Evolutionary conservation across 1,284 basidiomycete species (phyloP), one percentile per base, ranked within the genome.

Genomic region (Marasmius fiardii): DNA sequence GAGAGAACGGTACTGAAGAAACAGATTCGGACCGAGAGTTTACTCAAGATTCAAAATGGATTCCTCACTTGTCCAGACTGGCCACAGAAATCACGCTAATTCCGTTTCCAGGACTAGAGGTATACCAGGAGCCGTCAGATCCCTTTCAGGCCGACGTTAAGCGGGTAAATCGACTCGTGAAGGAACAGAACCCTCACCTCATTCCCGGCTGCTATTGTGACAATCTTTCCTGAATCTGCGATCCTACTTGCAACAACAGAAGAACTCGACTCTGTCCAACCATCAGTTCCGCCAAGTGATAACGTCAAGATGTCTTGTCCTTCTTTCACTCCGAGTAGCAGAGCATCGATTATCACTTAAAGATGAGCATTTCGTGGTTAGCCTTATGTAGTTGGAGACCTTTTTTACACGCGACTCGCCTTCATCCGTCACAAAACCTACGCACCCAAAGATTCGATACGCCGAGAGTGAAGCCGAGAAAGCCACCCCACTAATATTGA

Each of bases 281-380:
- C 81, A 60, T 76, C 73, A n/a, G 78, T 65, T 20, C 79, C 80
- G 35, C 86, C 85, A 16, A 90, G 68, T 12, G 84, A 86, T 54
- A 89, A 70, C 4, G 82, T 84, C 58, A 89, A 69, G 53, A 88
- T 78, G 64, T 89, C 81, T 60, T 78, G 74, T 5, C 76, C 79
- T 26, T 82, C 78, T 21, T 66, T 66, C 31, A 78, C 75, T 28
- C 73, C 80, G 31, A 61, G 73, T 8, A 81, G 68, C 2, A 83
- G 68, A 0, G 80, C 79, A 16, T 79, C 76, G 28, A 82, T 64
- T 52, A 81, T 71, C 33, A 81, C 79, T 82, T 21, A 16, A n/a
- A 47, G 31, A 4, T 24, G 20, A 26, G 12, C 49, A 16, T 26
- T 14, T 26, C 23, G 37, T 12, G 50, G 4, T 26, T 7, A n/a